These are phyloP conservation scores for Arachis stenosperma DNA, from an alignment of 306 rosid genomes.

Conservation along the genomic window DNA sequence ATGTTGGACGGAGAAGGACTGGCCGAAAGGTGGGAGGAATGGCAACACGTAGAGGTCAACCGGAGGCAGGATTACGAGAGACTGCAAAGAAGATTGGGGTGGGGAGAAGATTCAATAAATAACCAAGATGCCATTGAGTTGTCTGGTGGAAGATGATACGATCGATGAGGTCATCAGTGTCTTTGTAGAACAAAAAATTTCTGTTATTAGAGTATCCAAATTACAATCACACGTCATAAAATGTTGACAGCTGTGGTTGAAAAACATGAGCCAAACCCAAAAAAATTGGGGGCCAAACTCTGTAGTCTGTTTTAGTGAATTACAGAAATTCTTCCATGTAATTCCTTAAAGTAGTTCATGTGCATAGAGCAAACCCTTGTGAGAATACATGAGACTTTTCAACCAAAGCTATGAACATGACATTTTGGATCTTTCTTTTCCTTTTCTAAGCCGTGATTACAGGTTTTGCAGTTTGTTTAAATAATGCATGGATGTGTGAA, in stretches of 20 bases:
- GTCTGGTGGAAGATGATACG: slow-evolving; percentile 81
- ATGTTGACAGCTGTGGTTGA: not conserved
- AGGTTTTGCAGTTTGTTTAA: not conserved
- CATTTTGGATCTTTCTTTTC: not conserved
- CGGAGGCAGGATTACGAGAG: slow-evolving; percentile 78
- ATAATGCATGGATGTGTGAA: not conserved
- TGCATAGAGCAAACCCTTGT: not conserved
- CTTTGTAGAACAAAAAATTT: not conserved
- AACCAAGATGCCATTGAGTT: slow-evolving; percentile 82
- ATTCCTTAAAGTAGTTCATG: not conserved
- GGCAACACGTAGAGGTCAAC: slow-evolving; percentile 76
- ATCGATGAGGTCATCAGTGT: slow-evolving; percentile 1
- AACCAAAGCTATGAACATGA: not conserved
- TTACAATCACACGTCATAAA: not conserved
- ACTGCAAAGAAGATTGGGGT: slow-evolving; percentile 70
- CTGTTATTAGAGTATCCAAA: not conserved
- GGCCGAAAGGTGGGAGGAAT: slow-evolving; percentile 91
- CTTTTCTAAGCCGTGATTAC: not conserved
- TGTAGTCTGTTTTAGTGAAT: not conserved
- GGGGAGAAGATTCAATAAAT: slow-evolving; percentile 83
- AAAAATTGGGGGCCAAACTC: not conserved
- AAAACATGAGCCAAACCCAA: not conserved
- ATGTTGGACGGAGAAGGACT: slow-evolving; percentile 98
- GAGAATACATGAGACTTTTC: not conserved
- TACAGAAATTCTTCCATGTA: not conserved